These are phyloP conservation scores for Salvia splendens DNA, from an alignment of 257 asterid genomes.

Conservation along the genomic window DNA sequence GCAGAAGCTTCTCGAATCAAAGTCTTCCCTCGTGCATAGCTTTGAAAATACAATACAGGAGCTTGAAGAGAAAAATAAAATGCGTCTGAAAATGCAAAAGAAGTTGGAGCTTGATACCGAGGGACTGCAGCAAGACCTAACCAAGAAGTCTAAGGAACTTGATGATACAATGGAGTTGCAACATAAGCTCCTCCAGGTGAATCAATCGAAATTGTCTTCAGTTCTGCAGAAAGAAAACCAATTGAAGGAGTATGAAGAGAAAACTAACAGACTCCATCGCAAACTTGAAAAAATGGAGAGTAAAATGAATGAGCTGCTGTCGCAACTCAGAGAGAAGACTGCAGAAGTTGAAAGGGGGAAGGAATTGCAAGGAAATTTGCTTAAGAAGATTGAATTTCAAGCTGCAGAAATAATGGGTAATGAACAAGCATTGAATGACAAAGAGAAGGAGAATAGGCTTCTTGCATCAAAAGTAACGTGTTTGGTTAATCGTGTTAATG, in stretches of 20 bases:
- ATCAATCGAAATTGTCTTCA: slow-evolving; percentile 49
- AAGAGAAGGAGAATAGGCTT: slow-evolving; percentile 50
- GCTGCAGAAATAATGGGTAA: slow-evolving; percentile 51
- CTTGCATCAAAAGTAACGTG: slow-evolving; percentile 22
- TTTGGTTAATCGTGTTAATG: slow-evolving; percentile 31
- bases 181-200: slow-evolving; percentile 54
- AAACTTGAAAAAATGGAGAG: slow-evolving; percentile 47
- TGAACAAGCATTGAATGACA: slow-evolving; percentile 42
- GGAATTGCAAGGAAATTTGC: slow-evolving; percentile 57
- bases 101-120: slow-evolving; percentile 51
- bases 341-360: slow-evolving; percentile 52
- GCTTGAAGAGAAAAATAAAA: slow-evolving; percentile 47
- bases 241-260: slow-evolving; percentile 55
- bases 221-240: slow-evolving; percentile 52
- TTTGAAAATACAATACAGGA: slow-evolving; percentile 42
- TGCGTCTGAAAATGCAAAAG: slow-evolving; percentile 46
- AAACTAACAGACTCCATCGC: slow-evolving; percentile 39
- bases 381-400: slow-evolving; percentile 56
- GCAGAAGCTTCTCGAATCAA: slow-evolving; percentile 42
- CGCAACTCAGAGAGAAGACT: slow-evolving; percentile 50
- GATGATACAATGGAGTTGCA: slow-evolving; percentile 58
- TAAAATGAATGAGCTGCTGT: slow-evolving; percentile 46
- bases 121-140: slow-evolving; percentile 49
- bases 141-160: slow-evolving; percentile 58
- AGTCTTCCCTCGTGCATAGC: slow-evolving; percentile 37